These are phyloP conservation scores for Lepiota venenata DNA, from an alignment of 768 basidiomycete species.

Conservation along the genomic window DNA sequence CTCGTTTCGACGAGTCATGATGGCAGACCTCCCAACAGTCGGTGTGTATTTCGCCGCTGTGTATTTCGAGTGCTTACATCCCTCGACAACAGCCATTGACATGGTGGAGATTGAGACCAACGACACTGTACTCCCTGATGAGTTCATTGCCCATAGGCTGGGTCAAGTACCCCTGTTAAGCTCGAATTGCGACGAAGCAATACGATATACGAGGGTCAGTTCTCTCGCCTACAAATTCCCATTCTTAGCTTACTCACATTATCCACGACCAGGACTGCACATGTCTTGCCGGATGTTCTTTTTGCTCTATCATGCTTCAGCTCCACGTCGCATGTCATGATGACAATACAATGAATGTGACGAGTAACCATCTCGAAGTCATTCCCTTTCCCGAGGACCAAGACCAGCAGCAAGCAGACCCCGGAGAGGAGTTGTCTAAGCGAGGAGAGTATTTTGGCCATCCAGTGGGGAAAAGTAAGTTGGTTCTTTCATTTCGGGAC, in stretches of 20 bases:
- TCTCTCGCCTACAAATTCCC: slow-evolving; percentile 6
- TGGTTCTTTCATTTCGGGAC: neutral
- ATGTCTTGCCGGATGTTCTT: slow-evolving; percentile 79
- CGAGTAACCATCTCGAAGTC: slow-evolving; percentile 79
- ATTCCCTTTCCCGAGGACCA: slow-evolving; percentile 32
- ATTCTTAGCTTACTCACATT: neutral
- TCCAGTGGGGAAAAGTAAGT: slow-evolving; percentile 81
- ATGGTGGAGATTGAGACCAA: slow-evolving; percentile 92
- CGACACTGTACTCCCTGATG: slow-evolving; percentile 92
- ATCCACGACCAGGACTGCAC: slow-evolving; percentile 75
- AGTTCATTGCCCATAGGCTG: slow-evolving; percentile 94
- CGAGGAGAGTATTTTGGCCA: slow-evolving; percentile 72
- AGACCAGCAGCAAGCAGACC: slow-evolving; percentile 33
- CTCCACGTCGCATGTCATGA: slow-evolving; percentile 78
- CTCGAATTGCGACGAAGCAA: slow-evolving; percentile 83
- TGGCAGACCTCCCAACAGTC: slow-evolving; percentile 95
- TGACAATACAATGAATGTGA: slow-evolving; percentile 76
- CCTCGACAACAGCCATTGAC: slow-evolving; percentile 74
- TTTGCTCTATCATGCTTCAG: slow-evolving; percentile 80
- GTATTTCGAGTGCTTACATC: neutral
- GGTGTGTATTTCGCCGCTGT: slow-evolving; percentile 49
- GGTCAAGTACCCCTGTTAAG: slow-evolving; percentile 92
- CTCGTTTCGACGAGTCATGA: slow-evolving; percentile 88
- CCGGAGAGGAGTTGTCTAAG: slow-evolving; percentile 73
- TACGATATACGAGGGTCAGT: slow-evolving; percentile 73